These are phyloP conservation scores for Hebeloma cylindrosporum DNA, from an alignment of 768 basidiomycete genomes.

Conservation along the genomic window DNA sequence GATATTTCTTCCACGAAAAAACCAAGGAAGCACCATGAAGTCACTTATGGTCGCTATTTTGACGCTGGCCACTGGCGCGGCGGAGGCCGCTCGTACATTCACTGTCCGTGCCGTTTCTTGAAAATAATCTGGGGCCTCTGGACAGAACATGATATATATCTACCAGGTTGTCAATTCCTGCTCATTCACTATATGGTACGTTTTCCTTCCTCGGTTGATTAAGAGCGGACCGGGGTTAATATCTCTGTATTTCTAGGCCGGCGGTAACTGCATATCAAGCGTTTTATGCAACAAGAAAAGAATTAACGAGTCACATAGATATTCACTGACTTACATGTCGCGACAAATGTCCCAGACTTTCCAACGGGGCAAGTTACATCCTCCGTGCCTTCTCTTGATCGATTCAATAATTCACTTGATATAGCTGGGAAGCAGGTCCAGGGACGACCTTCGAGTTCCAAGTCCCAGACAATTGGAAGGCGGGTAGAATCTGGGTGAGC, in stretches of 20 bases:
- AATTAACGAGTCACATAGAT: constrained; percentile 33
- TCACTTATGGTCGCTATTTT: background rate
- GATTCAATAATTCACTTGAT: background rate
- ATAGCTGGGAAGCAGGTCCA: constrained; percentile 42
- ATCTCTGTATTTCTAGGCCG: constrained; percentile 35
- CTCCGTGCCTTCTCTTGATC: background rate
- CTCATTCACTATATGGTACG: constrained; percentile 66
- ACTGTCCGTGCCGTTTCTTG: constrained; percentile 41
- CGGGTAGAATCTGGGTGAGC: constrained; percentile 55
- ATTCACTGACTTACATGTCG: constrained; percentile 59
- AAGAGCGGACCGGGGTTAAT: too few species aligned
- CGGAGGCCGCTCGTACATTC: constrained; percentile 54
- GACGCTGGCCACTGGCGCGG: constrained; percentile 28
- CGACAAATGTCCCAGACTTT: constrained; percentile 39
- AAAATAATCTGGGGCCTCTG: background rate
- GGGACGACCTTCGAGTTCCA: constrained; percentile 40
- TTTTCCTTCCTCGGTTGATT: too few species aligned
- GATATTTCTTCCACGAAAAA: too few species aligned
- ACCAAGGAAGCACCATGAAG: too few species aligned
- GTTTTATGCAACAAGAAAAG: background rate
- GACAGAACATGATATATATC: too few species aligned
- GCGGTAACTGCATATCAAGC: constrained; percentile 28
- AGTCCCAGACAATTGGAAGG: constrained; percentile 63
- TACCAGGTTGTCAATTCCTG: constrained; percentile 54
- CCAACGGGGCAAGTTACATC: constrained; percentile 39